Evolutionary conservation across 306 rosid species (phyloP).

Genomic region (Malus sieversii): DNA sequence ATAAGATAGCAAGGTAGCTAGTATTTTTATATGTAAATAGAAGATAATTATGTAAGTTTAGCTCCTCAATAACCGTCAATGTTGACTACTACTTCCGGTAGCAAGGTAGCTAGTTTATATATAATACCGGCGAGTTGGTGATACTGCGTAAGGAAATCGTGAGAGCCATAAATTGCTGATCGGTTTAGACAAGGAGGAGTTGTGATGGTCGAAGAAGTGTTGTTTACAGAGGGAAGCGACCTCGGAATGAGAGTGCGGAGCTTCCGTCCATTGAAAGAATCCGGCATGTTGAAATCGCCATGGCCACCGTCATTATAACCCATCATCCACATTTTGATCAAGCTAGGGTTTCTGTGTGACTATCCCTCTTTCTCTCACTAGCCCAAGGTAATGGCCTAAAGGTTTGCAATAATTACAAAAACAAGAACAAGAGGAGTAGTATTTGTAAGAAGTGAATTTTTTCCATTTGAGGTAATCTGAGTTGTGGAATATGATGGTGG

Average conservation of each 20-base stretch:
- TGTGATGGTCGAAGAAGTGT: constrained; percentile 26
- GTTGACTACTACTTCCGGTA: not conserved
- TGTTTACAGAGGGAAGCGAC: constrained; percentile 35
- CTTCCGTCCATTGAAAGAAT: constrained; percentile 51
- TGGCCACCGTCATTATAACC: constrained; percentile 51
- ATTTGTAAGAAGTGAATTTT: not conserved
- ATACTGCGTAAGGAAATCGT: constrained; percentile 50
- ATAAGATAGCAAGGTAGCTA: not conserved
- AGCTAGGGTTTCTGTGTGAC: not conserved
- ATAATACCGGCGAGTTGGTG: constrained; percentile 52
- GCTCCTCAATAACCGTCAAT: not conserved
- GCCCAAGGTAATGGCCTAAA: not conserved
- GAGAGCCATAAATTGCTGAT: constrained; percentile 13
- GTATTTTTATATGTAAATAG: not conserved
- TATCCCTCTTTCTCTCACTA: not conserved
- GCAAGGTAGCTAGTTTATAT: not conserved
- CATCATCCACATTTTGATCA: constrained; percentile 67
- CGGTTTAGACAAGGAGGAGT: constrained; percentile 39
- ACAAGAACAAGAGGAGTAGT: not conserved
- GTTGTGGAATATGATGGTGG: not conserved
- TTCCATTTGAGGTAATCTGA: constrained; percentile 1
- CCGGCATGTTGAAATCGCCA: constrained; percentile 48
- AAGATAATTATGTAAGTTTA: not conserved
- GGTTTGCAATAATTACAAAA: not conserved
- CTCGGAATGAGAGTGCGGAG: constrained; percentile 75